Base-by-base conservation (phyloP, 208 protist species). In the Crithidia brevicula region DNA sequence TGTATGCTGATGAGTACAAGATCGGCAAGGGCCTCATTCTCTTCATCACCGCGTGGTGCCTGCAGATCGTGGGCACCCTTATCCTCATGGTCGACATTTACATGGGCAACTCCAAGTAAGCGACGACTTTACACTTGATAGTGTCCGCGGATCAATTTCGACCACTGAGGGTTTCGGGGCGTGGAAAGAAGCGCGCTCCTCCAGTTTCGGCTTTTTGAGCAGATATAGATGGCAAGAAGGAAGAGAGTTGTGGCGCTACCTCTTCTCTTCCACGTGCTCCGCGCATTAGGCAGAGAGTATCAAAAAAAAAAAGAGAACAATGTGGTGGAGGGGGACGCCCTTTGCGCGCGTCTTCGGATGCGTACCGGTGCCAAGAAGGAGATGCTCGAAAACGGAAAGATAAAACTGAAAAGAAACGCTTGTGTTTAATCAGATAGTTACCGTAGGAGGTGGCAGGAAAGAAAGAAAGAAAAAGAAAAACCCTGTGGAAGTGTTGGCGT, bases 41-140 rank as follows among this genome's bases (percentile, higher is more conserved):
- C 25, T 86, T 77, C 73, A 83, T 86, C 72, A 77, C 72, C 28
- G 81, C 76, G 23, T 86, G 76, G 76, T 86, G 81, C 72, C 53
- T 78, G 47, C 72, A 86, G 70, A 77, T 82, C 42, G 54, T 81
- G 34, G 81, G 52, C 58, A 72, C 72, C 38, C 10, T 59, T 43
- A 47, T 49, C 47, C 72, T 86, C 56, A 68, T 82, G 18, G 30
- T 86, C 27, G 72, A 74, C 34, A 71, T 86, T 42, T 56, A 51
- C 43, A 42, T 66, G 13, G 75, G 75, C 49, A 71, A 80, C 58
- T 72, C 63, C 54, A 81, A 81, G 69, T 85, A 82, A 81, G 49
- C 42, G 20, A 69, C 40, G 38, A 65, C 43, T 51, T 67, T 69
- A 57, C 40, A 31, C 63, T 67, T 63, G 61, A 43, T 28, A 20